These are phyloP conservation scores for Diaporthe velutina DNA, from an alignment of 2,329 filamentous ascomycete genomes.

Conservation along the genomic window DNA sequence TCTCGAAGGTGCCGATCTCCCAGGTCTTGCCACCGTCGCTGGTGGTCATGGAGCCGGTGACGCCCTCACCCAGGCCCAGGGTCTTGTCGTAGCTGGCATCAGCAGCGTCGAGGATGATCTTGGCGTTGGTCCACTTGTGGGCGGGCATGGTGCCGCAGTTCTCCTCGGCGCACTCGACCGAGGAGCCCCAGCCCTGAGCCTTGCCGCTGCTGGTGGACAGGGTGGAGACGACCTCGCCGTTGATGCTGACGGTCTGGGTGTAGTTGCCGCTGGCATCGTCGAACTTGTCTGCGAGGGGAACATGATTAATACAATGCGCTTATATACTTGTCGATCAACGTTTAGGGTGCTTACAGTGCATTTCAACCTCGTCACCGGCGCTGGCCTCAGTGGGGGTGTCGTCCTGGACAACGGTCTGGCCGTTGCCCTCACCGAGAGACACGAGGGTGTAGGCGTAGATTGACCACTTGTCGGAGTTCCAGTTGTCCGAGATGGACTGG, in stretches of 20 bases:
- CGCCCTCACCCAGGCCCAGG: slow-evolving; percentile 26
- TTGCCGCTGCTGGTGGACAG: slow-evolving; percentile 59
- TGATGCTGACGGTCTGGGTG: slow-evolving; percentile 54
- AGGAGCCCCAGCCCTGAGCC: slow-evolving; percentile 57
- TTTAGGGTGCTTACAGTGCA: slow-evolving; percentile 50
- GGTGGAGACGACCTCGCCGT: slow-evolving; percentile 51
- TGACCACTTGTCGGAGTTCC: slow-evolving; percentile 48
- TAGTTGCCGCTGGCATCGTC: slow-evolving; percentile 55
- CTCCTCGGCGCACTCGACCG: slow-evolving; percentile 76
- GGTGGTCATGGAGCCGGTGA: slow-evolving; percentile 36
- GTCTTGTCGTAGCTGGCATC: slow-evolving; percentile 36
- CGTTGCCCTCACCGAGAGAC: neutral
- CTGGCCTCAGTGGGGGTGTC: slow-evolving; percentile 43
- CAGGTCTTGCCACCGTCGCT: slow-evolving; percentile 37
- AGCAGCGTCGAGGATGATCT: slow-evolving; percentile 37
- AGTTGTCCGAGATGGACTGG: slow-evolving; percentile 59
- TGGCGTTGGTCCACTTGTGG: slow-evolving; percentile 39
- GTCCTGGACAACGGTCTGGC: slow-evolving; percentile 45
- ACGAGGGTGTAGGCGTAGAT: slow-evolving; percentile 58
- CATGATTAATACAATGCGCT: neutral
- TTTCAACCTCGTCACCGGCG: slow-evolving; percentile 51
- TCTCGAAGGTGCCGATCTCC: slow-evolving; percentile 39
- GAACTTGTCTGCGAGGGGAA: slow-evolving; percentile 29
- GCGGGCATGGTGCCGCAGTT: slow-evolving; percentile 71
- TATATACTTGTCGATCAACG: neutral